These are phyloP conservation scores for Phialophora verrucosa DNA, from an alignment of 2,329 filamentous ascomycete species.

Conservation along the genomic window DNA sequence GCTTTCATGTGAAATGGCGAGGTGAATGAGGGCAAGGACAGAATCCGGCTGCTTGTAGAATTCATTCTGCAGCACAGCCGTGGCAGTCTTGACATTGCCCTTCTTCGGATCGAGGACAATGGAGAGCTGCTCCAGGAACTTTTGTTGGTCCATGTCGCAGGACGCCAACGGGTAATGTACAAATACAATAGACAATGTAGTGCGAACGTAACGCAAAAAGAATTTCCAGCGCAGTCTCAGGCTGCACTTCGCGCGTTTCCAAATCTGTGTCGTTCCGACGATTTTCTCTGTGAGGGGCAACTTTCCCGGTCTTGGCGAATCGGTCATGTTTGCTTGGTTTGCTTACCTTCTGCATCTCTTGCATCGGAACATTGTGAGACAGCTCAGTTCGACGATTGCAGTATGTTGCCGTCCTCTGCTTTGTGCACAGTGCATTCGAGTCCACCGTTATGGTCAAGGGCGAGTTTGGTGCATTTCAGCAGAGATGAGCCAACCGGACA, in stretches of 20 bases:
- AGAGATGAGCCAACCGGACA: too few species aligned
- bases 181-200: not conserved
- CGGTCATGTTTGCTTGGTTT: too few species aligned
- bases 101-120: constrained; percentile 82
- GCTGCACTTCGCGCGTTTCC: not conserved
- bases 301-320: not conserved
- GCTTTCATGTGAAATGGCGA: constrained; percentile 77
- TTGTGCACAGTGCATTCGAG: too few species aligned
- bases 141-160: constrained; percentile 73
- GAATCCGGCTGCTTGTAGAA: constrained; percentile 88
- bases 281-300: not conserved
- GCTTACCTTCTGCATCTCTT: too few species aligned
- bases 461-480: too few species aligned
- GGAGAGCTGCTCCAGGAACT: constrained; percentile 85
- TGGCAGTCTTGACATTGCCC: constrained; percentile 85
- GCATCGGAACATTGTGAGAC: too few species aligned
- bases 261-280: not conserved
- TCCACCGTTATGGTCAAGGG: too few species aligned
- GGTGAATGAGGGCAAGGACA: constrained; percentile 83
- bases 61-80: constrained; percentile 86
- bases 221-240: not conserved
- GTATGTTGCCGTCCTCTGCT: too few species aligned
- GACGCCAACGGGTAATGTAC: not conserved
- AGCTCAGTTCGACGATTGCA: too few species aligned
- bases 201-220: not conserved